Evolutionary conservation across 768 basidiomycete genomes (phyloP).

Genomic region (Neoboletus subvelutipes): DNA sequence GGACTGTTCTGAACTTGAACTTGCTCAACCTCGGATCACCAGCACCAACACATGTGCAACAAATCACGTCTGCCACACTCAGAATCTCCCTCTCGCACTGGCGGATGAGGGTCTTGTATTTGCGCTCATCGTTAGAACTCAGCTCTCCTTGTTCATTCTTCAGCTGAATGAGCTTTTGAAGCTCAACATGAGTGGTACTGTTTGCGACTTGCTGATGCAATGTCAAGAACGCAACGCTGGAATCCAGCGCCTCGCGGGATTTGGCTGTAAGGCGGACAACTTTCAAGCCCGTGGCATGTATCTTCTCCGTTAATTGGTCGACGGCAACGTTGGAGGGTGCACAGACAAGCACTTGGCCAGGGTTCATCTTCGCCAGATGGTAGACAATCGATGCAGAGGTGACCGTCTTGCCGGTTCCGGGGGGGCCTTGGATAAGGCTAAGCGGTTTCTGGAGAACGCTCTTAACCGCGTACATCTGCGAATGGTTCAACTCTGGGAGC

Average conservation of each 20-base stretch:
- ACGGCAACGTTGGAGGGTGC: constrained; percentile 99
- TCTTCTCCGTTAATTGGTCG: constrained; percentile 98
- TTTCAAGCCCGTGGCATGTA: constrained; percentile 97
- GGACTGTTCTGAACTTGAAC: constrained; percentile 96
- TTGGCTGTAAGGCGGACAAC: constrained; percentile 98
- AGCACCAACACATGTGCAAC: constrained; percentile 96
- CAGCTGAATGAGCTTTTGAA: constrained; percentile 96
- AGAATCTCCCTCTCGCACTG: constrained; percentile 98
- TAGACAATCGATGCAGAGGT: constrained; percentile 99
- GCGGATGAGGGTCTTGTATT: constrained; percentile 93
- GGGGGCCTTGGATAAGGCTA: constrained; percentile 96
- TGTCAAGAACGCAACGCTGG: constrained; percentile 91
- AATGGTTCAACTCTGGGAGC: constrained; percentile 97
- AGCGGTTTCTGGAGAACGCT: constrained; percentile 97
- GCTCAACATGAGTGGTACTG: constrained; percentile 91
- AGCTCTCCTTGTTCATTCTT: constrained; percentile 98
- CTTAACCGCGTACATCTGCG: constrained; percentile 99
- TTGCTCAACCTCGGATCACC: constrained; percentile 96
- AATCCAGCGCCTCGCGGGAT: constrained; percentile 96
- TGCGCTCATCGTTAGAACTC: constrained; percentile 94
- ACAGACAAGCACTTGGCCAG: constrained; percentile 97
- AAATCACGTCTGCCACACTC: constrained; percentile 93
- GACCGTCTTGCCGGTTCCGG: constrained; percentile 98
- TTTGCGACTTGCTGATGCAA: constrained; percentile 98
- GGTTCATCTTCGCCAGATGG: constrained; percentile 99